Evolutionary conservation across 1,284 basidiomycete species (phyloP).

Genomic region (Ganoderma lingzhi): DNA sequence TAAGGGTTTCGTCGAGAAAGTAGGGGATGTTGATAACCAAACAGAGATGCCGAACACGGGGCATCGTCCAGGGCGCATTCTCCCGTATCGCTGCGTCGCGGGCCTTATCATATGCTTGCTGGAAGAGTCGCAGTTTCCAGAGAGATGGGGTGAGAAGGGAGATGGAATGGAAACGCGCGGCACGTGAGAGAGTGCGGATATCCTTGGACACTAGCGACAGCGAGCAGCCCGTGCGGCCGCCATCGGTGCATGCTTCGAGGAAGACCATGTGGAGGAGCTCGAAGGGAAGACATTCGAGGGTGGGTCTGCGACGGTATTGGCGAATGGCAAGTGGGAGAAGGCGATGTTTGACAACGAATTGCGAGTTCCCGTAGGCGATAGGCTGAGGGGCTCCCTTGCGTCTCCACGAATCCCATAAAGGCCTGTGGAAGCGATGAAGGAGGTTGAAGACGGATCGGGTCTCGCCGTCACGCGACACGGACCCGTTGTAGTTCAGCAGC

Average conservation of each 20-base stretch:
- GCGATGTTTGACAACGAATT: no score
- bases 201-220: slow-evolving; percentile 13
- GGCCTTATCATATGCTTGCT: not conserved
- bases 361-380: not conserved
- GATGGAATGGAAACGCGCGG: slow-evolving; percentile 11
- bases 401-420: not conserved
- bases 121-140: not conserved
- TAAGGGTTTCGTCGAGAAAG: not conserved
- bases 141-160: not conserved
- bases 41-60: not conserved
- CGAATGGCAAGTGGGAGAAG: no score
- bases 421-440: not conserved
- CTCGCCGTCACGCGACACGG: not conserved
- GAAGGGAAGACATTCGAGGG: slow-evolving; percentile 1
- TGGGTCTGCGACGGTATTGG: not conserved
- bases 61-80: not conserved
- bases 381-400: not conserved
- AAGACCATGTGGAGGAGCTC: slow-evolving; percentile 11
- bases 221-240: slow-evolving; percentile 13
- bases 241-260: slow-evolving; percentile 15
- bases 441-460: not conserved
- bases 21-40: not conserved
- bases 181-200: slow-evolving; percentile 1
- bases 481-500: not conserved
- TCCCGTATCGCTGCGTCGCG: not conserved